Evolutionary conservation across 345 rosid species (phyloP), one percentile per base, ranked within the genome.

Genomic region (Dimocarpus longan): DNA sequence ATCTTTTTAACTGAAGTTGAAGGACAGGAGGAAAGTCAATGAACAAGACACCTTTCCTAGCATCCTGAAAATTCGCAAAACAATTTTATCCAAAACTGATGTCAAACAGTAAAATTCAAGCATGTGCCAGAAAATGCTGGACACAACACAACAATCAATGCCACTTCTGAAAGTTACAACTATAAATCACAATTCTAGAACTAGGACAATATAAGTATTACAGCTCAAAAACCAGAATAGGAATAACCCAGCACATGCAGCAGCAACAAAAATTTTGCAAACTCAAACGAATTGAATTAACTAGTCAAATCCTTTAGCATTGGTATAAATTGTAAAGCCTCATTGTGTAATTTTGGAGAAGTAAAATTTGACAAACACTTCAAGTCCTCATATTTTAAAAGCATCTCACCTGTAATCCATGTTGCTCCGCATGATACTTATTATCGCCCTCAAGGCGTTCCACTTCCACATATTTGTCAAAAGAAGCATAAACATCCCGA

Each of bases 381-480:
- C 28, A 21, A 13, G 37, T 70, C 28, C 62, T 21, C 44, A 66
- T 62, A 43, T 71, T 70, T 43, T 39, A 54, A 26, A 66, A 70
- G 73, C 21, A 48, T 59, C 86, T 75, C 72, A 90, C 96, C 96
- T 92, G 96, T 67, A 92, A 82, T 21, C 96, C 96, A 75, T 89
- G 87, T 57, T 86, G 86, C 81, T 90, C 96, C 0, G 96, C 91
- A 74, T 90, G 93, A 82, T 92, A 92, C 77, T 87, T 90, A 79
- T 92, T 90, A 77, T 90, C 96, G 75, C 92, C 93, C 80, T 92
- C 93, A 82, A 92, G 93, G 18, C 87, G 87, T 80, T 92, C 96
- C 67, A 92, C 96, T 86, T 92, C 96, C 26, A 92, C 93, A 74
- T 92, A 92, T 80, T 90, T 90, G 82, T 92, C 96, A 86, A 92